Percentiles rank a stretch among this genome's conserved stretches.
Evolutionary conservation across 2,329 filamentous ascomycete species (phyloP).

Genomic region (Stachybotrys elegans): DNA sequence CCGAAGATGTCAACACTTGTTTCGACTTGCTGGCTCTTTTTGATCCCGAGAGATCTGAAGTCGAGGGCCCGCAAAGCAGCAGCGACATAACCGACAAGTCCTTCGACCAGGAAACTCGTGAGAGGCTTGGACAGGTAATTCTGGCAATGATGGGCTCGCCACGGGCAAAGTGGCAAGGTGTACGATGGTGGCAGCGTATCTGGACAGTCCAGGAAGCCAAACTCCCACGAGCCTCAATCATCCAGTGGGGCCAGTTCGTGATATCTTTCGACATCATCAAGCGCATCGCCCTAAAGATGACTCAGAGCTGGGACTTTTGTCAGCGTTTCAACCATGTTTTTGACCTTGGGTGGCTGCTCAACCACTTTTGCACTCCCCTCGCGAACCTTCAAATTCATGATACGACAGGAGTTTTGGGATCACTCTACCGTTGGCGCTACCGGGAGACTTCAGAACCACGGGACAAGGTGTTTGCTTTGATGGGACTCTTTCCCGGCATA

Average conservation of each 20-base stretch:
- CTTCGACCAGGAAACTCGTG: background rate
- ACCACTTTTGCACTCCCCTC: background rate
- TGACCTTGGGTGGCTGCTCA: background rate
- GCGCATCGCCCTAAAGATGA: background rate
- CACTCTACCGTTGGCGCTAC: background rate
- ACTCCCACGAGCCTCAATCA: background rate
- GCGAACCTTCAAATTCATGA: background rate
- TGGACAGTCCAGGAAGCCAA: background rate
- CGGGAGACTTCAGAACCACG: background rate
- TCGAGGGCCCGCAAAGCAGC: background rate
- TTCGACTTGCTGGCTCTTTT: background rate
- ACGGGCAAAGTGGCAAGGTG: background rate
- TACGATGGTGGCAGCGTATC: background rate
- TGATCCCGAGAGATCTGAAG: background rate
- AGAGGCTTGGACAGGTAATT: background rate
- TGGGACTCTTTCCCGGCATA: background rate
- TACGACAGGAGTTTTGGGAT: background rate
- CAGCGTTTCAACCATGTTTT: background rate
- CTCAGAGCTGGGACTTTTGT: background rate
- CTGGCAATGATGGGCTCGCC: background rate
- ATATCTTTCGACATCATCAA: background rate
- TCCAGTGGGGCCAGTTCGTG: background rate
- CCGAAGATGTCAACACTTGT: background rate
- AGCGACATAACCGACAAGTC: background rate
- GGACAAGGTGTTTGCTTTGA: background rate